Evolutionary conservation across 2,329 filamentous ascomycete species (phyloP).

Genomic region (Zarea fungicola): DNA sequence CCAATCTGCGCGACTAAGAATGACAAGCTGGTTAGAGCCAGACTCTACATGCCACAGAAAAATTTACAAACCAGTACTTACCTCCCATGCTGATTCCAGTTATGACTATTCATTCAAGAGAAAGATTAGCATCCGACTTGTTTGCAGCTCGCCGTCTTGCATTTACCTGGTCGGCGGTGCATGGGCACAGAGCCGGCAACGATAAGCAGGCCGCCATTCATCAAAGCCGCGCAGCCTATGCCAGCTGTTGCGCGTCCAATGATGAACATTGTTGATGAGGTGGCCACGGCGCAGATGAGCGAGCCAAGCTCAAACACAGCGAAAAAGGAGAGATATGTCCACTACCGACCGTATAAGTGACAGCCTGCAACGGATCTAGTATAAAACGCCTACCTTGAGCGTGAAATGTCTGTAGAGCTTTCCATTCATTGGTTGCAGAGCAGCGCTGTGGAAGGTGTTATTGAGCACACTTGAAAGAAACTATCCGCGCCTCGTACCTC

Average conservation of each 20-base stretch:
- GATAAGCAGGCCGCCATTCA: constrained; percentile 29
- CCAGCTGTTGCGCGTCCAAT: constrained; percentile 45
- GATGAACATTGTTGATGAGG: constrained; percentile 41
- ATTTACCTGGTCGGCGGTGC: constrained; percentile 18
- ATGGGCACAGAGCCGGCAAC: constrained; percentile 24
- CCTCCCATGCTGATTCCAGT: neutral
- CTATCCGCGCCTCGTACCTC: no score
- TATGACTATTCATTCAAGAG: neutral
- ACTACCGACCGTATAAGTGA: no score
- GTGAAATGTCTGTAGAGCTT: no score
- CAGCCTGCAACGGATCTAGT: no score
- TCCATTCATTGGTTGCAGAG: no score
- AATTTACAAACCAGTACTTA: no score
- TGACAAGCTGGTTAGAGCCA: neutral
- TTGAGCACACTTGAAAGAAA: no score
- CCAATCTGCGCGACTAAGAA: constrained; percentile 32
- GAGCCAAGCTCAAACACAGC: constrained; percentile 35
- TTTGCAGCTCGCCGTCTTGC: neutral
- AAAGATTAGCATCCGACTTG: neutral
- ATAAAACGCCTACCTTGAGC: no score
- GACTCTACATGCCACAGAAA: no score
- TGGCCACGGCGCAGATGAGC: constrained; percentile 41
- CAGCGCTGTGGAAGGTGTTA: no score
- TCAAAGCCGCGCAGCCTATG: constrained; percentile 39
- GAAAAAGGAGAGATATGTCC: constrained; percentile 24